Evolutionary conservation across 208 protist species (phyloP).

Genomic region (Borovskyia barvae): DNA sequence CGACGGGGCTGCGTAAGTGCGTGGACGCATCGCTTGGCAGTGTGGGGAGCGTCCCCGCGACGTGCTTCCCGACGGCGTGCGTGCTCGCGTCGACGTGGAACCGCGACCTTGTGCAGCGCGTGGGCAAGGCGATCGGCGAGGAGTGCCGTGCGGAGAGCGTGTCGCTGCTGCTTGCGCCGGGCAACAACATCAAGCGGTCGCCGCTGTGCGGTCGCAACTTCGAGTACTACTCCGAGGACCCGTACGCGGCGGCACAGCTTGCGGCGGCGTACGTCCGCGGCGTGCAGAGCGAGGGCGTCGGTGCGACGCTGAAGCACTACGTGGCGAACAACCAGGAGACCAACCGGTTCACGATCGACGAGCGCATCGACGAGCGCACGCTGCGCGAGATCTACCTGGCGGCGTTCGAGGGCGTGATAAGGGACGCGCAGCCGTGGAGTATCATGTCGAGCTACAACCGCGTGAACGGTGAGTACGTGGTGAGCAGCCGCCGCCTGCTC

Average conservation of each 20-base stretch:
- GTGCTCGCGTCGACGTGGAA: slow-evolving; percentile 21
- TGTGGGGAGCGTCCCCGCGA: slow-evolving; percentile 5
- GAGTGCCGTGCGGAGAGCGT: slow-evolving; percentile 14
- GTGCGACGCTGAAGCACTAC: slow-evolving; percentile 42
- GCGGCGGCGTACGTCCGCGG: slow-evolving; percentile 16
- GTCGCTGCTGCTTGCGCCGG: slow-evolving; percentile 8
- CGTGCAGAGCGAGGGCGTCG: slow-evolving; percentile 27
- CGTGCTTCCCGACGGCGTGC: slow-evolving; percentile 8
- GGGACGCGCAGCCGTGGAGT: slow-evolving; percentile 8
- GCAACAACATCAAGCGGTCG: slow-evolving; percentile 19
- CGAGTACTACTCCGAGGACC: slow-evolving; percentile 50
- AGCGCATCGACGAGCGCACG: slow-evolving; percentile 36
- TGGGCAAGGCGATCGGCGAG: neutral
- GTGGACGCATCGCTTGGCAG: neutral
- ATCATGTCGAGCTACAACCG: slow-evolving; percentile 43
- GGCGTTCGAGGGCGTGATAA: slow-evolving; percentile 30
- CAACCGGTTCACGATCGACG: slow-evolving; percentile 7
- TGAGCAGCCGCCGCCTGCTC: slow-evolving; percentile 36
- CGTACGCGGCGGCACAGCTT: slow-evolving; percentile 15
- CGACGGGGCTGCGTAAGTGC: slow-evolving; percentile 9
- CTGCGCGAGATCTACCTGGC: slow-evolving; percentile 41
- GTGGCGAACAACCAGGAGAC: slow-evolving; percentile 43
- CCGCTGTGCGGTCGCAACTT: slow-evolving; percentile 42
- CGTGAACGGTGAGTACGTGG: slow-evolving; percentile 31
- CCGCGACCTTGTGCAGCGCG: neutral